phyloP scores from a whole-genome alignment of 2,329 filamentous ascomycete species.

The Fusarium praegraminearum region DNA sequence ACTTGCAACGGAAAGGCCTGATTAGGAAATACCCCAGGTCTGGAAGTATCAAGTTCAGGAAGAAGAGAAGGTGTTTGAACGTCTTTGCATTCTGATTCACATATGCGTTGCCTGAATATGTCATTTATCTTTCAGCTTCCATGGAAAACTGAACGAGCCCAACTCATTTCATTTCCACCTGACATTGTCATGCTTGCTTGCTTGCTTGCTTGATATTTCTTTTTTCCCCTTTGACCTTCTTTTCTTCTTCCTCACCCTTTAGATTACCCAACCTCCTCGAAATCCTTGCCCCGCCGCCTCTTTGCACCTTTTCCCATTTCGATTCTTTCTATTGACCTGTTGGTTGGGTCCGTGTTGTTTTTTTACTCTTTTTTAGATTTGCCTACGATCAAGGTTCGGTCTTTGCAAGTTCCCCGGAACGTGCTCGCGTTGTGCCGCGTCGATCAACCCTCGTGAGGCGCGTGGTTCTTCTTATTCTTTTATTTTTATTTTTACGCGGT shows the following conservation, averaged over 20 bases:
- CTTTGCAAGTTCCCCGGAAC: conserved; percentile 19
- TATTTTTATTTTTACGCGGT: not conserved
- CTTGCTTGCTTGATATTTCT: conserved; percentile 21
- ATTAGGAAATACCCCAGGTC: conserved; percentile 13
- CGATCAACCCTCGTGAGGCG: conserved; percentile 11
- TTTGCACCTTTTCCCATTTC: conserved; percentile 22
- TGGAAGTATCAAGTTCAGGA: conserved; percentile 1
- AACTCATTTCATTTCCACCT: conserved; percentile 44
- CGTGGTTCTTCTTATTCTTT: conserved; percentile 16
- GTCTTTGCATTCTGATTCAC: conserved; percentile 5
- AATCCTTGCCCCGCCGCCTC: conserved; percentile 31
- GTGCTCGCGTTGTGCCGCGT: conserved; percentile 36
- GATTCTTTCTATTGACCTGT: conserved; percentile 3
- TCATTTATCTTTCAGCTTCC: conserved; percentile 1
- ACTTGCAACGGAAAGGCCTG: conserved; percentile 23
- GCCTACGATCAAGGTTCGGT: conserved; percentile 16
- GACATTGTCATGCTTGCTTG: conserved; percentile 12
- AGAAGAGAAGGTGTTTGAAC: conserved; percentile 1
- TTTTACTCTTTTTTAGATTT: not conserved
- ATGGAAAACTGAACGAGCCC: conserved; percentile 17
- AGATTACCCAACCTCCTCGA: conserved; percentile 24
- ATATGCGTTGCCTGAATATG: conserved; percentile 5
- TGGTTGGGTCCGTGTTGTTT: conserved; percentile 11
- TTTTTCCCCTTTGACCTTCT: conserved; percentile 16
- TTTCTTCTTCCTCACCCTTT: conserved; percentile 10